Evolutionary conservation across 2,329 filamentous ascomycete genomes (phyloP), one percentile per base, ranked within the genome.

Genomic region (Balansia obtecta): DNA sequence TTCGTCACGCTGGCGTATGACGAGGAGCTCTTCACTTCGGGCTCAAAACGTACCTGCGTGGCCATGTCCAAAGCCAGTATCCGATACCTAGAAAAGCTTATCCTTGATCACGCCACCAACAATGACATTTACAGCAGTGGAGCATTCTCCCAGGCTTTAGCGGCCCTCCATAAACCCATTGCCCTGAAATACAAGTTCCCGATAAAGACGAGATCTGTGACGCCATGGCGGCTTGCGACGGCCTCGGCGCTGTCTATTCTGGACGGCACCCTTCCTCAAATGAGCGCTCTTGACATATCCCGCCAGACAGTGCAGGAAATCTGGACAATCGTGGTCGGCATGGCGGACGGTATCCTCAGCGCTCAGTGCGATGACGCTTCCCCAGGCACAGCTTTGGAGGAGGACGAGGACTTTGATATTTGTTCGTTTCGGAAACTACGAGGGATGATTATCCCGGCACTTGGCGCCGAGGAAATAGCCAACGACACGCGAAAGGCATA

Each of bases 11-110:
- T 95, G 34, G 84, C 88, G 1, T 90, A 87, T 57, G 66, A 71
- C 0, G 63, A 66, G 51, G 60, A 69, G 51, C 50, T 60, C 53
- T 20, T 65, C 53, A 50, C 69, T 12, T 56, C 48, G 2, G 45
- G 60, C 1, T 61, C 69, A 47, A 80, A 80, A 51, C 85, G 88
- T 7, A 95, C 88, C 0, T 97, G 89, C 61, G 82, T 98, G 50
- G 91, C 93, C 34, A 79, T 97, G 61, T 88, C 90, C 1, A 95
- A 93, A 64, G 79, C 80, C 18, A 82, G 85, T 52, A 93, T 95
- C 76, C 70, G 75, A 2, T 77, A 88, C 44, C 66, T 94, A 2
- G 74, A 85, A 55, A 69, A 68, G 0, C 67, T 88, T 2, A 70
- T 85, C 3, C 65, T 80, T 4, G 67, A 71, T 15, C 81, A 87